Evolutionary conservation across 352 stramenopile genomes (phyloP).

Genomic region (Phytophthora colocasiae): DNA sequence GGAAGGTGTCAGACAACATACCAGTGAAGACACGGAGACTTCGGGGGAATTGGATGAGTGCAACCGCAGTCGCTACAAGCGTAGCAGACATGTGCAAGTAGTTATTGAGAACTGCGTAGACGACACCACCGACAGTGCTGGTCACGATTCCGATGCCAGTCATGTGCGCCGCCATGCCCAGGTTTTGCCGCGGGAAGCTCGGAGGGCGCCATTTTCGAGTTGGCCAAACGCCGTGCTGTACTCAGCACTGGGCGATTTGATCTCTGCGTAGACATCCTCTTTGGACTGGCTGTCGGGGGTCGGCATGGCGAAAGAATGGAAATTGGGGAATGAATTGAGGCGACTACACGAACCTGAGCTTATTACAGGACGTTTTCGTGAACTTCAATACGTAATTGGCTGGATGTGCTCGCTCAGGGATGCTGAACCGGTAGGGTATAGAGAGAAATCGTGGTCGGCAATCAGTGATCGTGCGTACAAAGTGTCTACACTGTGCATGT

Average conservation of each 20-base stretch:
- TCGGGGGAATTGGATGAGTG: conserved; percentile 56
- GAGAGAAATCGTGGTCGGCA: too few species aligned
- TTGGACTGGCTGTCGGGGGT: conserved; percentile 32
- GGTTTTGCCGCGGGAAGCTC: conserved; percentile 41
- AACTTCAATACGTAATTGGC: too few species aligned
- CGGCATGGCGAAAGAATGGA: conserved; percentile 18
- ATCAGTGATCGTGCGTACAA: too few species aligned
- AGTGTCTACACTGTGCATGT: too few species aligned
- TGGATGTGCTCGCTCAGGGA: too few species aligned
- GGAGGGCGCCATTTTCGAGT: conserved; percentile 45
- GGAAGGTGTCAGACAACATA: conserved; percentile 78
- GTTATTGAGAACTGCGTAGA: conserved; percentile 70
- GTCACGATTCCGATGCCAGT: conserved; percentile 56
- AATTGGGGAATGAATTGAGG: conserved; percentile 32
- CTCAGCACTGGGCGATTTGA: conserved; percentile 37
- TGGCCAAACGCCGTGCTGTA: conserved; percentile 5
- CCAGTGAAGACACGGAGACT: conserved; percentile 67
- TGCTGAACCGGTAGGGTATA: too few species aligned
- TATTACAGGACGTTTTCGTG: background rate
- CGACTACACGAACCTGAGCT: background rate
- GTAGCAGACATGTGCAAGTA: conserved; percentile 70
- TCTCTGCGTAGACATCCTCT: conserved; percentile 33
- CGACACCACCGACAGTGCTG: conserved; percentile 47
- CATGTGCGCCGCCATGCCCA: conserved; percentile 60
- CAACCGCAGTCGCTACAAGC: conserved; percentile 52